Evolutionary conservation across 176 grass and related monocot species (phyloP).

Genomic region (Musa itinerans): DNA sequence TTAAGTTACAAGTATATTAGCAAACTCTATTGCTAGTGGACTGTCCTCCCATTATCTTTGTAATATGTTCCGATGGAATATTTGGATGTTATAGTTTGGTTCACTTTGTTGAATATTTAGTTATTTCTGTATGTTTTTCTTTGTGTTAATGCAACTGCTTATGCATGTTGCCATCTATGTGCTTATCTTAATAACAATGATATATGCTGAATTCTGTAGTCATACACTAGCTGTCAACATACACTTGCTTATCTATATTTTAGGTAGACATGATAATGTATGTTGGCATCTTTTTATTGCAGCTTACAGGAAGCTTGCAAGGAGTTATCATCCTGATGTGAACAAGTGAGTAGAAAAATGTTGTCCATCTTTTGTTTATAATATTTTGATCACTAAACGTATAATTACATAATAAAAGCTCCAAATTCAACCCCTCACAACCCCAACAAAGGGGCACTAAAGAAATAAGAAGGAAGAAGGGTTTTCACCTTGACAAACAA

Average conservation of each 20-base stretch:
- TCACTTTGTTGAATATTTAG: not conserved
- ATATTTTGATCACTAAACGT: not conserved
- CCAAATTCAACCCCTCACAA: not conserved
- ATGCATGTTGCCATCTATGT: too few relatives aligned
- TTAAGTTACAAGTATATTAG: too few relatives aligned
- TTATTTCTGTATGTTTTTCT: not conserved
- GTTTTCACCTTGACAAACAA: not conserved
- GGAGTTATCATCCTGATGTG: constrained; percentile 90
- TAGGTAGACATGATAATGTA: constrained; percentile 2
- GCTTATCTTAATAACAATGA: too few relatives aligned
- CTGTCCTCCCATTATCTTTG: too few relatives aligned
- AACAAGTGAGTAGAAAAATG: constrained; percentile 62
- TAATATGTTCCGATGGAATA: not conserved
- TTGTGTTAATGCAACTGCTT: too few relatives aligned
- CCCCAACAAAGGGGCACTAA: too few relatives aligned
- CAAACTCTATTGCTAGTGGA: too few relatives aligned
- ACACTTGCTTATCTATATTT: too few relatives aligned
- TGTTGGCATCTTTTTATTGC: constrained; percentile 22
- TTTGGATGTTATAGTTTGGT: not conserved
- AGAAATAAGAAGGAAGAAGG: too few relatives aligned
- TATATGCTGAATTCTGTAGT: not conserved
- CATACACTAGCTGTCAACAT: not conserved
- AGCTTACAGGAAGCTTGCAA: constrained; percentile 91
- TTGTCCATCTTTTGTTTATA: not conserved
- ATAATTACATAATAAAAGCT: not conserved